Conservation (phyloP, 1,284 basidiomycete genomes). For the Fomitopsis palustris region DNA sequence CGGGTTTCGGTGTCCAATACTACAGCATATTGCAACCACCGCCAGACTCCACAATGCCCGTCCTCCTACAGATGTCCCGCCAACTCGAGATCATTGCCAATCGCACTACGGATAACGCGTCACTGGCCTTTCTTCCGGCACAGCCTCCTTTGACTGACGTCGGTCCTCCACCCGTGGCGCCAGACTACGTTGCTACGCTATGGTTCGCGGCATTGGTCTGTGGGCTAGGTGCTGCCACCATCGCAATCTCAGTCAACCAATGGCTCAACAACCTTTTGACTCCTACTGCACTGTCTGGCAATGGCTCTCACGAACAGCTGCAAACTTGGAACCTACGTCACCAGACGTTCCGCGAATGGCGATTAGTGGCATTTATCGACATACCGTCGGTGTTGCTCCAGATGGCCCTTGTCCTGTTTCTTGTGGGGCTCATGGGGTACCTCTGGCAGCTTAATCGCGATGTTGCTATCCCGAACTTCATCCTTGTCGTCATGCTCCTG, state of each 20-base stretch:
- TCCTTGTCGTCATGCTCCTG: constrained; percentile 12
- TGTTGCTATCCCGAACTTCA: constrained; percentile 8
- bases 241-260: constrained; percentile 22
- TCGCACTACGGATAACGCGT: background rate
- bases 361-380: constrained; percentile 17
- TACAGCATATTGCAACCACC: constrained; percentile 13
- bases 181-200: constrained; percentile 9
- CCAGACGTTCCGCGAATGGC: constrained; percentile 17
- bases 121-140: background rate
- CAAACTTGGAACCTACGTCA: constrained; percentile 19
- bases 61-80: background rate
- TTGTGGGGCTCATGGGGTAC: constrained; percentile 19
- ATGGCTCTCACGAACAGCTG: constrained; percentile 15
- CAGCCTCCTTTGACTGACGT: background rate
- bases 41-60: background rate
- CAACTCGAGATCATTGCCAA: background rate
- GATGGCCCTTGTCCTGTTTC: constrained; percentile 20
- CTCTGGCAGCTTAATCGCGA: constrained; percentile 18
- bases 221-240: constrained; percentile 19
- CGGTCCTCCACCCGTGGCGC: background rate
- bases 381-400: constrained; percentile 21
- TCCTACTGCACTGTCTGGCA: constrained; percentile 11
- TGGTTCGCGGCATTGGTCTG: constrained; percentile 25
- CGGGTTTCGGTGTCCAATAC: constrained; percentile 20
- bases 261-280: constrained; percentile 20